phyloP scores from a whole-genome alignment of 345 rosid species.

The Sisymbrium altissimum region DNA sequence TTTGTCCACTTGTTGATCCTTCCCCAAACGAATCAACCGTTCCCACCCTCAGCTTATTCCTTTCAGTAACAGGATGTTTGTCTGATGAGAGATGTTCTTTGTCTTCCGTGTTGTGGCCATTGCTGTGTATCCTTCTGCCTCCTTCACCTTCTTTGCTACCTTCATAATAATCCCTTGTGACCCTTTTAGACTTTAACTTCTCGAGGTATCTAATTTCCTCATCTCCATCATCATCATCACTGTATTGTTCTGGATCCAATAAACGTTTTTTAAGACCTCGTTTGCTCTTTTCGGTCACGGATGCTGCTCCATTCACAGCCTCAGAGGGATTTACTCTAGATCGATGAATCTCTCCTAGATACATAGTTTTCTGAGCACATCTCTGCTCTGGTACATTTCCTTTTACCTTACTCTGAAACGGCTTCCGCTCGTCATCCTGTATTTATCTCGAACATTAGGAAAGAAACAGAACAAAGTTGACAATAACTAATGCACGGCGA shows the following conservation, averaged over 20 bases:
- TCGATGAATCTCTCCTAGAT: constrained; percentile 38
- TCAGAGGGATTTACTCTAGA: constrained; percentile 35
- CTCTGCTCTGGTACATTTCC: constrained; percentile 42
- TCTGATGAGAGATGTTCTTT: constrained; percentile 36
- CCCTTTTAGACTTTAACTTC: constrained; percentile 50
- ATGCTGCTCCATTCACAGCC: constrained; percentile 35
- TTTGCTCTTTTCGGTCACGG: constrained; percentile 48
- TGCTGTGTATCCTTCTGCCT: constrained; percentile 26
- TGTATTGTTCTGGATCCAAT: constrained; percentile 41
- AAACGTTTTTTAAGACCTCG: constrained; percentile 50
- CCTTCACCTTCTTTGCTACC: constrained; percentile 32
- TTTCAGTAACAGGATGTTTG: constrained; percentile 34
- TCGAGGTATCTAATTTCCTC: constrained; percentile 61
- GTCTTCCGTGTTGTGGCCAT: constrained; percentile 37
- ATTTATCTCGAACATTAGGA: constrained; percentile 1
- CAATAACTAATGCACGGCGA: not conserved
- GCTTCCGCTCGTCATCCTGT: constrained; percentile 36
- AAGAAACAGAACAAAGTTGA: not conserved
- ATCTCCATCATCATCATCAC: constrained; percentile 52
- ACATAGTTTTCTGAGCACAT: constrained; percentile 36
- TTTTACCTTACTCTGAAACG: constrained; percentile 31
- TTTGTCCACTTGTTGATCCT: constrained; percentile 39
- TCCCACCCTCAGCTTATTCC: constrained; percentile 43
- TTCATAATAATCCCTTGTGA: constrained; percentile 19
- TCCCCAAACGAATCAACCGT: constrained; percentile 34